phyloP scores from a whole-genome alignment of 345 rosid genomes.

The Excoecaria cochinchinensis region DNA sequence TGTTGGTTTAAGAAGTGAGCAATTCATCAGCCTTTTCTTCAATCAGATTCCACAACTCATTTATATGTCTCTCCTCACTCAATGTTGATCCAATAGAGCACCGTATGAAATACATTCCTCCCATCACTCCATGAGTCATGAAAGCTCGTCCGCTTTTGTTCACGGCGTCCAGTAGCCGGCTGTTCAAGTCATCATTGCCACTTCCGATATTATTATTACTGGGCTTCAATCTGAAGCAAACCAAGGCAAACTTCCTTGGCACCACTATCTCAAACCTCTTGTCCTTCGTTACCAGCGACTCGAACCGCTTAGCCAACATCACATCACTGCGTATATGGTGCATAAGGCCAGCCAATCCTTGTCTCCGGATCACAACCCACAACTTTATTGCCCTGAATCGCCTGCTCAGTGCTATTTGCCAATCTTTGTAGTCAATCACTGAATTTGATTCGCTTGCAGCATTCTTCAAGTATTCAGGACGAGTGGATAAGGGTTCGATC shows the following conservation, averaged over 20 bases:
- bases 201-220: neutral
- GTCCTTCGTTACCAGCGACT: slow-evolving; percentile 19
- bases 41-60: too few relatives aligned
- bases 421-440: slow-evolving; percentile 34
- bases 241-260: slow-evolving; percentile 16
- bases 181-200: slow-evolving; percentile 3
- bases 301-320: slow-evolving; percentile 22
- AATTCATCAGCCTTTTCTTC: too few relatives aligned
- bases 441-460: slow-evolving; percentile 12
- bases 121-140: slow-evolving; percentile 24
- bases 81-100: too few relatives aligned
- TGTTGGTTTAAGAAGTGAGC: too few relatives aligned
- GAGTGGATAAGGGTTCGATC: slow-evolving; percentile 13
- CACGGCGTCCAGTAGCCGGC: slow-evolving; percentile 19
- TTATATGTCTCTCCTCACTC: too few relatives aligned
- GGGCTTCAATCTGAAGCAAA: slow-evolving; percentile 26
- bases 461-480: slow-evolving; percentile 14
- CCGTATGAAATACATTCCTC: slow-evolving; percentile 17
- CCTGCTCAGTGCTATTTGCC: slow-evolving; percentile 35
- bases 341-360: slow-evolving; percentile 29
- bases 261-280: slow-evolving; percentile 24
- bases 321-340: slow-evolving; percentile 26
- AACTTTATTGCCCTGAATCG: slow-evolving; percentile 36
- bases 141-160: slow-evolving; percentile 31
- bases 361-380: slow-evolving; percentile 35